Evolutionary conservation across 768 basidiomycete species (phyloP).

Genomic region (Nidularia pulvinata): DNA sequence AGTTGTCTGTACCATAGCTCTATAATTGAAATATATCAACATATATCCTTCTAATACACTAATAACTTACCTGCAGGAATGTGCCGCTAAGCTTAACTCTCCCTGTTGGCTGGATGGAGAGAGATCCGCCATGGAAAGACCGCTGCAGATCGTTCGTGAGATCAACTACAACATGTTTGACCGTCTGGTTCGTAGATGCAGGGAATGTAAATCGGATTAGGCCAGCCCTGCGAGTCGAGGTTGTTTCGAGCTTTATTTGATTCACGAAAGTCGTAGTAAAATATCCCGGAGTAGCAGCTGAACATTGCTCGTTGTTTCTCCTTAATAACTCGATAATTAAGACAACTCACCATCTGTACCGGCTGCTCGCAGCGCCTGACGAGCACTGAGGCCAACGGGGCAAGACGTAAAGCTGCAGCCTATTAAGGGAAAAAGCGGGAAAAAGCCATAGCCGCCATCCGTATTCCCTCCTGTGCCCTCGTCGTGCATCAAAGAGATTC

Average conservation of each 20-base stretch:
- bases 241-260: constrained; percentile 51
- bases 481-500: constrained; percentile 52
- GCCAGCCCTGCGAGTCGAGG: constrained; percentile 58
- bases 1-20: constrained; percentile 49
- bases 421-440: constrained; percentile 45
- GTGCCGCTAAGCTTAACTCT: constrained; percentile 39
- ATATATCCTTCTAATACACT: too few species aligned
- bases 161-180: constrained; percentile 49
- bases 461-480: constrained; percentile 56
- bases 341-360: constrained; percentile 35
- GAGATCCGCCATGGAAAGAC: constrained; percentile 43
- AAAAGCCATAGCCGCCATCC: constrained; percentile 49
- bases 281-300: constrained; percentile 46
- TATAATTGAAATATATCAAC: constrained; percentile 6
- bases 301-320: neutral
- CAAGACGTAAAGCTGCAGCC: constrained; percentile 40
- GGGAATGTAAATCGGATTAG: constrained; percentile 62
- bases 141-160: constrained; percentile 43
- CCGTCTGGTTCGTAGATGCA: constrained; percentile 23
- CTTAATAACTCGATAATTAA: neutral
- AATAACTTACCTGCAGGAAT: constrained; percentile 34
- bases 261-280: constrained; percentile 47
- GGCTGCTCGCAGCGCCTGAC: constrained; percentile 38
- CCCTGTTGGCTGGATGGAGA: constrained; percentile 27
- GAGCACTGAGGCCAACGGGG: constrained; percentile 35